Conservation (phyloP, 2,329 filamentous ascomycete genomes). For the Phaeomoniella chlamydospora region DNA sequence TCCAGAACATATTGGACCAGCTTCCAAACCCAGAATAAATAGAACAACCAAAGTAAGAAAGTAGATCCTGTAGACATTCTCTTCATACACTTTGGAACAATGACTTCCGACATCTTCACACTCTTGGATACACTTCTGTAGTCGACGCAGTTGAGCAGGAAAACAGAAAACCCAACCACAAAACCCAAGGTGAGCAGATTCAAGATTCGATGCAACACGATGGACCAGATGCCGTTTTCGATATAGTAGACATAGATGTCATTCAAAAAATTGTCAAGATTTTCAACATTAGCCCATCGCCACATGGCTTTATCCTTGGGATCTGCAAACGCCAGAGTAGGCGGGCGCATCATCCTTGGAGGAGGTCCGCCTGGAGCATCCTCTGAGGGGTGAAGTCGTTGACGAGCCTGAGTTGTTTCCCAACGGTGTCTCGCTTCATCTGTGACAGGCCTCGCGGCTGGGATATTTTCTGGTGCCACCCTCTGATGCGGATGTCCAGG, state of each 20-base stretch:
- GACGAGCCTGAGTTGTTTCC: slow-evolving; percentile 31
- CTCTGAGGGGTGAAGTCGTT: slow-evolving; percentile 13
- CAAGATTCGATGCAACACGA: slow-evolving; percentile 55
- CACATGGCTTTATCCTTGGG: slow-evolving; percentile 72
- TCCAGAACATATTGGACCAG: slow-evolving; percentile 60
- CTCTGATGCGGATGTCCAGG: slow-evolving; percentile 22
- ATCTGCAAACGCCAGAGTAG: slow-evolving; percentile 29
- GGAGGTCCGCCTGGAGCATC: background rate
- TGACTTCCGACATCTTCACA: slow-evolving; percentile 37
- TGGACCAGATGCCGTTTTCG: slow-evolving; percentile 73
- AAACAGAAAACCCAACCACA: slow-evolving; percentile 67
- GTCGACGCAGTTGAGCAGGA: slow-evolving; percentile 74
- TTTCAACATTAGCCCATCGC: slow-evolving; percentile 84
- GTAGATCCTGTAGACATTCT: slow-evolving; percentile 66
- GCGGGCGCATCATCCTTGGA: slow-evolving; percentile 1
- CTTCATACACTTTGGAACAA: slow-evolving; percentile 60
- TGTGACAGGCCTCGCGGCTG: slow-evolving; percentile 22
- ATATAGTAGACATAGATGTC: slow-evolving; percentile 80
- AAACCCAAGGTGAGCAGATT: slow-evolving; percentile 72
- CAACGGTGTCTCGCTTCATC: slow-evolving; percentile 31
- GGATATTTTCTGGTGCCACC: slow-evolving; percentile 14
- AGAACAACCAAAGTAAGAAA: slow-evolving; percentile 67
- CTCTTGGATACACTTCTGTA: slow-evolving; percentile 57
- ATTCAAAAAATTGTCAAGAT: slow-evolving; percentile 74
- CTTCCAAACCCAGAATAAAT: slow-evolving; percentile 74